Percentiles rank a stretch among this genome's conserved stretches.
These are phyloP conservation scores for Neopestalotiopsis sp. DNA, from an alignment of 2,329 filamentous ascomycete species.

Conservation along the genomic window DNA sequence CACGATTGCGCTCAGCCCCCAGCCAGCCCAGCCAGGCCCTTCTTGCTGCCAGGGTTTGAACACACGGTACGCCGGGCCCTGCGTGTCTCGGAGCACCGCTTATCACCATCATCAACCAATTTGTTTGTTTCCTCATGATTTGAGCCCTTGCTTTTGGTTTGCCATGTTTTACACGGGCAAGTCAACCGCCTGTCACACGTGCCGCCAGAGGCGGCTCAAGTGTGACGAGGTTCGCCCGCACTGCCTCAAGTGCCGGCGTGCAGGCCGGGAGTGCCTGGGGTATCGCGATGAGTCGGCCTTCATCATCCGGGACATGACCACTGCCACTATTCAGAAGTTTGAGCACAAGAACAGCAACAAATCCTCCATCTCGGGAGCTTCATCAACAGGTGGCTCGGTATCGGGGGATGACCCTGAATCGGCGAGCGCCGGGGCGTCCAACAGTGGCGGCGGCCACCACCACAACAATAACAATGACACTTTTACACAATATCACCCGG, in stretches of 20 bases:
- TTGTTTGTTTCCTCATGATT: neutral
- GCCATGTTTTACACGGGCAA: conserved; percentile 18
- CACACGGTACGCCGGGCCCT: neutral
- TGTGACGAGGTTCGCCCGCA: conserved; percentile 16
- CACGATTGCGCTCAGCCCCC: neutral
- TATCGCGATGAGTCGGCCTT: conserved; percentile 18
- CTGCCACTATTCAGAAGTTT: conserved; percentile 16
- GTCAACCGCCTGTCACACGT: conserved; percentile 17
- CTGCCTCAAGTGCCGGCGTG: conserved; percentile 16
- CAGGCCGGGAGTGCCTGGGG: conserved; percentile 13
- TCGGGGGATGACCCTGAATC: neutral
- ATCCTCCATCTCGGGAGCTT: neutral
- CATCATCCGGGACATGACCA: conserved; percentile 18
- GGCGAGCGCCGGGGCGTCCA: neutral
- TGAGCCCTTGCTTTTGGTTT: neutral
- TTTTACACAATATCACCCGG: neutral
- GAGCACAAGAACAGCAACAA: neutral
- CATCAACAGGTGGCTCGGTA: neutral
- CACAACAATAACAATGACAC: neutral
- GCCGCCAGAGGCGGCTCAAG: conserved; percentile 16
- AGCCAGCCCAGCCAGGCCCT: neutral
- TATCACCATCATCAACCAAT: neutral
- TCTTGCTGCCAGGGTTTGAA: neutral
- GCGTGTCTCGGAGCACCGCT: neutral
- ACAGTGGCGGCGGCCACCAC: neutral